phyloP scores from a whole-genome alignment of 2,329 filamentous ascomycete species.

The Hypoxylon sp. region DNA sequence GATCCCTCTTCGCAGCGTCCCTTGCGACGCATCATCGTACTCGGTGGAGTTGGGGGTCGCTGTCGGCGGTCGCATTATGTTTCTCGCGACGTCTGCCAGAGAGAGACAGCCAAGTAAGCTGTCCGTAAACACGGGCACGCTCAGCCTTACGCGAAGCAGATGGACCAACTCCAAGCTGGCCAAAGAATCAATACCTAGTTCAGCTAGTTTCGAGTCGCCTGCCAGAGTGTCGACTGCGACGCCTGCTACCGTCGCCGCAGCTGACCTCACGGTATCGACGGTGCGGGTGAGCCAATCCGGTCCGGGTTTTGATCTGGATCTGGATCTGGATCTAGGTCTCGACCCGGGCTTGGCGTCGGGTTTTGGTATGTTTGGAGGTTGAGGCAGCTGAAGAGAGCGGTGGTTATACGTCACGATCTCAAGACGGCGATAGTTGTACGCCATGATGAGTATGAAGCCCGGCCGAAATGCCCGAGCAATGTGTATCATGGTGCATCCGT shows the following conservation, averaged over 20 bases:
- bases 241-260: neutral
- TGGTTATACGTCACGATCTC: neutral
- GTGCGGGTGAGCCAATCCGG: neutral
- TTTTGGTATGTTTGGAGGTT: neutral
- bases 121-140: slow-evolving; percentile 10
- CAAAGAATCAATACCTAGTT: slow-evolving; percentile 13
- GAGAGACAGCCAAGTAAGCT: slow-evolving; percentile 7
- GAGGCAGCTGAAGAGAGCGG: neutral
- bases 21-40: neutral
- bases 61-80: neutral
- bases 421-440: neutral
- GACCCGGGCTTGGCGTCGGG: neutral
- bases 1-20: slow-evolving; percentile 1
- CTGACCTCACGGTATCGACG: neutral
- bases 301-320: neutral
- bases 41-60: too few species aligned
- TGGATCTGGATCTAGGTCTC: too few species aligned
- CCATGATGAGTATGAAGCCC: slow-evolving; percentile 3
- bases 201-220: neutral
- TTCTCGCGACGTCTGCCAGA: slow-evolving; percentile 7
- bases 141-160: neutral
- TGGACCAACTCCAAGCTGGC: slow-evolving; percentile 3
- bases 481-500: slow-evolving; percentile 8
- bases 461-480: slow-evolving; percentile 1
- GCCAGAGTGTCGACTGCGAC: slow-evolving; percentile 2